Evolutionary conservation across 148 eudicot species (phyloP).

Genomic region (Spergularia bocconei): DNA sequence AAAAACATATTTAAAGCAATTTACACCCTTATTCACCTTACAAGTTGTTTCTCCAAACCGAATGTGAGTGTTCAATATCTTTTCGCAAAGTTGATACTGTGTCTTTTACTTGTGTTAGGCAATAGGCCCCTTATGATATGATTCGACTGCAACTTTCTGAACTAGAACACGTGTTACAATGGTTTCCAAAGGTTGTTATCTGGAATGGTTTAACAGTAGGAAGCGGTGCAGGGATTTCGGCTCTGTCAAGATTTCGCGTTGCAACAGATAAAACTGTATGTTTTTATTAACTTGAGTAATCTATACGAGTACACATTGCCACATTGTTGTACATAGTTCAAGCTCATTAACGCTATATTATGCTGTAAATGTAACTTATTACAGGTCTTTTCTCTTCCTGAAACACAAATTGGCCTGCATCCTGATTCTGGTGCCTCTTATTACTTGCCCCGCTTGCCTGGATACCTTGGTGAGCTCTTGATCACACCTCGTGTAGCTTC

Average conservation of each 20-base stretch:
- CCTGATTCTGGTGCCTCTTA: slow-evolving; percentile 16
- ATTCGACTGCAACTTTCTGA: too few relatives aligned
- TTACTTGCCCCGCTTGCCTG: slow-evolving; percentile 13
- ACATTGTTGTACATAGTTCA: too few relatives aligned
- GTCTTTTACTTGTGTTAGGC: too few relatives aligned
- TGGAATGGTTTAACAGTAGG: slow-evolving; percentile 19
- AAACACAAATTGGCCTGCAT: slow-evolving; percentile 17
- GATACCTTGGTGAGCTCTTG: slow-evolving; percentile 6
- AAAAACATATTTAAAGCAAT: slow-evolving; percentile 10
- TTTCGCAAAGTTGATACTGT: background rate
- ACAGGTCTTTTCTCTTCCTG: slow-evolving; percentile 17
- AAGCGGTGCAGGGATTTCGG: slow-evolving; percentile 16
- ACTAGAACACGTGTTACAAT: background rate
- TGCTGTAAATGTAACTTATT: background rate
- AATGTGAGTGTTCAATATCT: slow-evolving; percentile 3
- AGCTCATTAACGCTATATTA: background rate
- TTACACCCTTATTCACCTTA: slow-evolving; percentile 17
- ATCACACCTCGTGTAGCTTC: too few relatives aligned
- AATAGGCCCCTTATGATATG: too few relatives aligned
- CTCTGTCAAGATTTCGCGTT: slow-evolving; percentile 6
- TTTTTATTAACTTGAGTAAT: background rate
- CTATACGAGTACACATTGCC: too few relatives aligned
- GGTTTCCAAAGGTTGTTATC: background rate
- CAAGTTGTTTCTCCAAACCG: slow-evolving; percentile 13
- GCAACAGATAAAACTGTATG: slow-evolving; percentile 16